Conservation (phyloP, 768 basidiomycete genomes). For the Megacollybia marginata region DNA sequence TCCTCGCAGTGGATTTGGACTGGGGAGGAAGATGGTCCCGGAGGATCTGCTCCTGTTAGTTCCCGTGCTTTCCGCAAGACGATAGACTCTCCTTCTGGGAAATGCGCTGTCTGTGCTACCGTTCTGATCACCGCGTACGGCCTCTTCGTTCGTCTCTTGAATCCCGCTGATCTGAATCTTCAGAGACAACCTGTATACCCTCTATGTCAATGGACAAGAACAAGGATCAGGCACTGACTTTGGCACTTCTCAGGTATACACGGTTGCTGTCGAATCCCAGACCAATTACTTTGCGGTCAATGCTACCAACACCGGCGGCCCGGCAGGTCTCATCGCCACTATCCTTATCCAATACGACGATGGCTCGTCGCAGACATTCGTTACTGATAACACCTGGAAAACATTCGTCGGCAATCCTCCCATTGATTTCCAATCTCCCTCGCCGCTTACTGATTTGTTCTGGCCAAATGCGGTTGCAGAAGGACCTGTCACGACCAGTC, state of each 20-base stretch:
- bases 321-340: constrained; percentile 21
- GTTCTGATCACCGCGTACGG: constrained; percentile 15
- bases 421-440: constrained; percentile 14
- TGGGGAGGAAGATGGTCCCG: constrained; percentile 6
- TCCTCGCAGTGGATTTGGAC: constrained; percentile 22
- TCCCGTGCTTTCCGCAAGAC: constrained; percentile 23
- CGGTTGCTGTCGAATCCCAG: constrained; percentile 9
- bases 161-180: no score
- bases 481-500: constrained; percentile 18
- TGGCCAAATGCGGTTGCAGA: constrained; percentile 14
- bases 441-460: constrained; percentile 11
- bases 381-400: constrained; percentile 17
- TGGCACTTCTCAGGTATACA: constrained; percentile 10
- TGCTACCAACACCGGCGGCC: constrained; percentile 18
- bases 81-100: constrained; percentile 14
- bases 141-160: no score
- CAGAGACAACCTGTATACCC: constrained; percentile 18
- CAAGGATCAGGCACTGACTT: constrained; percentile 15
- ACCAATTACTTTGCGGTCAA: constrained; percentile 19
- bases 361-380: constrained; percentile 16
- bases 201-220: constrained; percentile 20
- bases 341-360: constrained; percentile 19
- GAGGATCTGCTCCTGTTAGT: constrained; percentile 4
- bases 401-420: constrained; percentile 14
- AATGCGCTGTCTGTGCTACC: constrained; percentile 11